Evolutionary conservation across 139 green algal species (phyloP), one percentile per base, ranked within the genome.

Genomic region (Bryopsis sp.): DNA sequence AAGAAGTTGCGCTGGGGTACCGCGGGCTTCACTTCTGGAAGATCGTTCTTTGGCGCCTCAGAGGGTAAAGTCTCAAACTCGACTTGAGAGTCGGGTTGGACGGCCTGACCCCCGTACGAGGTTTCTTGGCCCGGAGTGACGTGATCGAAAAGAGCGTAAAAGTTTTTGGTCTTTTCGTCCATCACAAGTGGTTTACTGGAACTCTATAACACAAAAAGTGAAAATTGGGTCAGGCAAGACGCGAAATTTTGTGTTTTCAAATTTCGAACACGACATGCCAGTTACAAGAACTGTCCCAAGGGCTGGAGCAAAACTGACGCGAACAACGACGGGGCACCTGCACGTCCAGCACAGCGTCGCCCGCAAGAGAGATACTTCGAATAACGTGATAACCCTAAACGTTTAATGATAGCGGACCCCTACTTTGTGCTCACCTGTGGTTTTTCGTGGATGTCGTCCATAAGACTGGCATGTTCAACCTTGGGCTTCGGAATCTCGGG

Each of bases 131-230:
- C 59, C 5, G 32, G 7, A 47, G 26, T 67, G 26, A 67, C 59
- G 32, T 67, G 59, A 47, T 47, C 59, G 19, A 67, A 67, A 29
- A 67, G 38, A 6, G 59, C 19, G 24, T 47, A n/a, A 47, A 67
- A 67, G 26, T 26, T 43, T 29, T 67, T 67, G n/a, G 32, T 43
- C 31, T 67, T 67, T 29, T 67, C 59, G 29, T 67, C 59, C 5
- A 67, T n/a, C 31, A n/a, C 24, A 11, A 67, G 31, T 15, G 59
- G 59, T 24, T 67, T 47, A 54, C 15, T 29, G 29, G 6, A n/a
- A 11, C 24, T 48, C 29, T 47, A 4, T 7, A 47, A 43, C 32
- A 67, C 5, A 47, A 43, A 22, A 24, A n/a, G 6, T 19, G 59
- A 54, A 54, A 54, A 54, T 54, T 19, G 43, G 43, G 43, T 19